A percentile compares a stretch with the other conserved stretches of the same genome.
These are phyloP conservation scores for Dipodascus albidus DNA, from an alignment of 805 yeast species.

Conservation along the genomic window DNA sequence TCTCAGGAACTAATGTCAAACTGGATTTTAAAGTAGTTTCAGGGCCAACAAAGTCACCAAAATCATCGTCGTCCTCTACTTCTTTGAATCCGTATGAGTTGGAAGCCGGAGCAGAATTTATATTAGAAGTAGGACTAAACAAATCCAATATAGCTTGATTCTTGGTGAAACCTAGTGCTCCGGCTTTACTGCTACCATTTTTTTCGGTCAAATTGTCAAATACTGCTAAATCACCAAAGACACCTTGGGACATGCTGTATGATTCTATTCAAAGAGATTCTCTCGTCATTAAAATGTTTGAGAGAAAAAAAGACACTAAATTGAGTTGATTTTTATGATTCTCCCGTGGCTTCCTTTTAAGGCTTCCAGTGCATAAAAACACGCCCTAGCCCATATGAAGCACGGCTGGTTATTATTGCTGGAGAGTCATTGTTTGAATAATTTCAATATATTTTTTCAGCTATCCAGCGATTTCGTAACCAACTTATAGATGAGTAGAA, in stretches of 20 bases:
- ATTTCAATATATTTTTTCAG: too few relatives aligned
- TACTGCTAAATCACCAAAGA: not conserved
- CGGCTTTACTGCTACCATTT: not conserved
- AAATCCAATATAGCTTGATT: slow-evolving; percentile 2
- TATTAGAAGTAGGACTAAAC: not conserved
- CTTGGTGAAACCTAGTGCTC: not conserved
- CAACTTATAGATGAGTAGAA: too few relatives aligned
- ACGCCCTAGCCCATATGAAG: too few relatives aligned
- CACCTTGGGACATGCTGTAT: not conserved
- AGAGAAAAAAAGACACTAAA: not conserved
- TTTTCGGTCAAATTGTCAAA: not conserved
- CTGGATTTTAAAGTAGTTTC: too few relatives aligned
- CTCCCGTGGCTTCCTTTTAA: too few relatives aligned
- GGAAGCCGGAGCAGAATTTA: not conserved
- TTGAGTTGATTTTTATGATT: not conserved
- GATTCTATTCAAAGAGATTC: not conserved
- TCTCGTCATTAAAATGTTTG: too few relatives aligned
- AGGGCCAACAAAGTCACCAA: slow-evolving; percentile 42
- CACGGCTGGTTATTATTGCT: too few relatives aligned
- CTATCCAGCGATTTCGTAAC: too few relatives aligned
- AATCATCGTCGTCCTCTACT: slow-evolving; percentile 25
- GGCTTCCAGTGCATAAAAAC: too few relatives aligned
- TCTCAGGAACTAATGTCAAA: not conserved
- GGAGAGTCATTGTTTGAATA: too few relatives aligned
- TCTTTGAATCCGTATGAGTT: not conserved